Evolutionary conservation across 768 basidiomycete species (phyloP).

Genomic region (Lactarius hengduanensis): DNA sequence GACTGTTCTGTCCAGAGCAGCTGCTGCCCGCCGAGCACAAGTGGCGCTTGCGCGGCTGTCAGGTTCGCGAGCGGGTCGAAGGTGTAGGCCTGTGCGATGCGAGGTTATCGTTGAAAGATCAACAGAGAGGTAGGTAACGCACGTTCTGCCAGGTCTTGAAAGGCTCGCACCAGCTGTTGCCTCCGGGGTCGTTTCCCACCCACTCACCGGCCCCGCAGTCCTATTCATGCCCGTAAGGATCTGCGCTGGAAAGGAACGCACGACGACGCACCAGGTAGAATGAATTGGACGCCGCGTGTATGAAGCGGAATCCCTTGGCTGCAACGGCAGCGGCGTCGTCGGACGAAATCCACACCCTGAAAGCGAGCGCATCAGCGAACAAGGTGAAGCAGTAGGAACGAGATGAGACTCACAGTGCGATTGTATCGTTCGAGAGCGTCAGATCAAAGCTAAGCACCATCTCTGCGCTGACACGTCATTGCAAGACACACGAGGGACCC

Average conservation of each 20-base stretch:
- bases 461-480: not conserved
- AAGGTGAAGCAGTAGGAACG: too few species aligned
- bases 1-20: constrained; percentile 72
- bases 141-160: constrained; percentile 82
- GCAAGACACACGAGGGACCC: too few species aligned
- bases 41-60: constrained; percentile 43
- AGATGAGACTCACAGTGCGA: not conserved
- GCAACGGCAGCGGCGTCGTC: constrained; percentile 57
- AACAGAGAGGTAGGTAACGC: not conserved
- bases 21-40: constrained; percentile 39
- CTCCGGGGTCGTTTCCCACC: constrained; percentile 49
- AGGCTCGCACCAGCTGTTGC: constrained; percentile 72
- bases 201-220: constrained; percentile 75
- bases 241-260: not conserved
- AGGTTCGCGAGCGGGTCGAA: constrained; percentile 68
- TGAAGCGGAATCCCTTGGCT: constrained; percentile 54
- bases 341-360: constrained; percentile 58
- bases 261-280: constrained; percentile 60
- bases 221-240: constrained; percentile 27
- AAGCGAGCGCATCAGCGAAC: too few species aligned
- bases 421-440: constrained; percentile 12
- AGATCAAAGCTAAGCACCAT: not conserved
- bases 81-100: constrained; percentile 46
- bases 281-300: constrained; percentile 71
- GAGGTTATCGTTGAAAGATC: not conserved